Evolutionary conservation across 345 rosid species (phyloP).

Genomic region (Cardiospermum halicacabum): DNA sequence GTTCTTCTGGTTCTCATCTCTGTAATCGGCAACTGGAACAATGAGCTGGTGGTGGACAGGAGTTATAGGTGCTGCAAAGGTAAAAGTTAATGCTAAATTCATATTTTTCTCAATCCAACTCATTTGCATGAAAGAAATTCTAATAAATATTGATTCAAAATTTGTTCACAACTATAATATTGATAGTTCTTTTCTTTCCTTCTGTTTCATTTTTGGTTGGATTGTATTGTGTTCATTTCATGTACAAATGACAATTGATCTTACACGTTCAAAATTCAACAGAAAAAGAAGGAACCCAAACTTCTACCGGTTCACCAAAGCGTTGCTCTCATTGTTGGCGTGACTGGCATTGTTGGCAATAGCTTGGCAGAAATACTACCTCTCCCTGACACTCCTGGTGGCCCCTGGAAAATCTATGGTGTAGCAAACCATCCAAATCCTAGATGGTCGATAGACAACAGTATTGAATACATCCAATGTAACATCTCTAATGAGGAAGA

Average conservation of each 20-base stretch:
- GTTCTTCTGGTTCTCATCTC: not conserved
- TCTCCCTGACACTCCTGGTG: constrained; percentile 39
- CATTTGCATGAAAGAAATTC: not conserved
- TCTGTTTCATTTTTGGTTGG: not conserved
- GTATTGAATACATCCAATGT: constrained; percentile 41
- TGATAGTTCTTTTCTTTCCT: no score
- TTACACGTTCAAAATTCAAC: not conserved
- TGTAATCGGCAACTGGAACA: not conserved
- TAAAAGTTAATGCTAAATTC: not conserved
- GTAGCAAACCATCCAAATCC: constrained; percentile 26
- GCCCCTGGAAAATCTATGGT: constrained; percentile 51
- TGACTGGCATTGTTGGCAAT: constrained; percentile 42
- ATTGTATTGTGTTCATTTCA: not conserved
- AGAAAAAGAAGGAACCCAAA: not conserved
- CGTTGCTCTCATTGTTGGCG: constrained; percentile 33
- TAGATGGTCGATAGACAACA: constrained; percentile 26
- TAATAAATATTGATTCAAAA: not conserved
- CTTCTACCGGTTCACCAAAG: constrained; percentile 1
- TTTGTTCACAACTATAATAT: not conserved
- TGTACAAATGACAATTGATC: not conserved
- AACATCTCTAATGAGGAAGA: constrained; percentile 27
- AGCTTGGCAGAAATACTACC: constrained; percentile 47
- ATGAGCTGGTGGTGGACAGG: constrained; percentile 5
- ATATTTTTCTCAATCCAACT: not conserved
- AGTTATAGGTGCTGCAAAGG: not conserved